Conservation (phyloP, 495 filamentous ascomycete species). For the Trypethelium eluteriae region DNA sequence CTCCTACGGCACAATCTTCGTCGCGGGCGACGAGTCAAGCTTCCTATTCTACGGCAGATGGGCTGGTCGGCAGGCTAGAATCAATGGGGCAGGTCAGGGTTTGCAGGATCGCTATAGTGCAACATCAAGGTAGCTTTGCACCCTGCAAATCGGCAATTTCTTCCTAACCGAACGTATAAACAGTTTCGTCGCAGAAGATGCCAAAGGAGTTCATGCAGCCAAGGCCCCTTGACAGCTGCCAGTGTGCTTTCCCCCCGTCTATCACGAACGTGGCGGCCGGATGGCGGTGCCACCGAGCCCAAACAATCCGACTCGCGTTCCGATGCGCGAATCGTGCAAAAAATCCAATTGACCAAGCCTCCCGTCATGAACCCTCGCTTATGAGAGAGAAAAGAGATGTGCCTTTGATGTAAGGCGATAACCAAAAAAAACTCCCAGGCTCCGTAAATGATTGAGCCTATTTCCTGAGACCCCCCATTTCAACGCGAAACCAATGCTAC, state of each 20-base stretch:
- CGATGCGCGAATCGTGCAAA: neutral
- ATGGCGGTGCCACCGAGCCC: neutral
- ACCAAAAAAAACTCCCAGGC: conserved; percentile 4
- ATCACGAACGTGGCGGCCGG: conserved; percentile 4
- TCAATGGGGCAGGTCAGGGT: neutral
- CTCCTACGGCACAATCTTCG: neutral
- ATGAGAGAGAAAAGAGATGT: neutral
- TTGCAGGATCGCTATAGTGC: neutral
- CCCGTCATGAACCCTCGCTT: neutral
- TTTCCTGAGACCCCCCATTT: neutral
- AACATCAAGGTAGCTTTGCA: conserved; percentile 2
- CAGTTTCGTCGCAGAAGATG: neutral
- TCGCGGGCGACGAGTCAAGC: neutral
- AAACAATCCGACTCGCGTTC: neutral
- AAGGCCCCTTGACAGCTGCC: neutral
- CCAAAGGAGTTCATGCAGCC: neutral
- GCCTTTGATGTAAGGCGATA: neutral
- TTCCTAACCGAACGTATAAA: conserved; percentile 6
- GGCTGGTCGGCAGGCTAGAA: neutral
- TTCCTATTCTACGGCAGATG: neutral
- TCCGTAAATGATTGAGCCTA: neutral
- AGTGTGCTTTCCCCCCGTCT: conserved; percentile 1
- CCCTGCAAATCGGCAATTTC: neutral
- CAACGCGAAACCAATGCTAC: neutral
- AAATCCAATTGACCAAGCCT: neutral